Base-by-base conservation (phyloP, 208 protist species). In the Leishmania major region DNA sequence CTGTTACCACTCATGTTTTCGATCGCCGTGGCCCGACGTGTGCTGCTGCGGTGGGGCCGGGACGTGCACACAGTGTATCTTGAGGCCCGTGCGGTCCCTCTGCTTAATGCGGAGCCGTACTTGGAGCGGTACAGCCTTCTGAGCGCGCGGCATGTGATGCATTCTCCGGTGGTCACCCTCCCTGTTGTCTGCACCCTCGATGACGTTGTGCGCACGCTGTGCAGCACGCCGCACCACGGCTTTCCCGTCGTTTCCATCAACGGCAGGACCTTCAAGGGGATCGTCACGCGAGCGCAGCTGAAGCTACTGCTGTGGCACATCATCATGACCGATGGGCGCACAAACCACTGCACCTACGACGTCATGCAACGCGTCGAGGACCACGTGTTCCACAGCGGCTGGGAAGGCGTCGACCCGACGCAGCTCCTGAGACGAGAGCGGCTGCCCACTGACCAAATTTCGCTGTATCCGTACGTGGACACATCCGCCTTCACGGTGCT, bases 381-480 rank as follows among this genome's bases (percentile, higher is more conserved):
- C 64, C 83, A 86, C 83, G 79, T 82, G 6, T 86, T 86, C 40
- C 78, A 86, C 60, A 71, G 28, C 57, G 51, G 72, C 55, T 86
- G 83, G 78, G 78, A 83, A 67, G 67, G 67, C 57, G 3, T 43
- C 67, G 83, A 86, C 78, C 83, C 83, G 74, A 67, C 60, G 28
- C 64, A 79, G 25, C 47, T 59, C 28, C 60, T 83, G 59, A 75
- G 49, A 1, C 64, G 28, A 7, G 62, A 40, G 43, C 59, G 77
- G 37, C 62, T 78, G 60, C 73, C 7, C 4, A 64, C 55, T 5
- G 67, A 71, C 66, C 83, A 86, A 69, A n/a, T 86, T 22, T 86
- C 83, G 28, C 85, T 90, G 59, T 93, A 87, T 71, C 85, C 89
- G 11, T 90, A 93, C 82, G 87, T 93, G 51, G 90, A 93, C 75